phyloP scores from a whole-genome alignment of 805 yeast species.

The Pichia pseudocactophila region DNA sequence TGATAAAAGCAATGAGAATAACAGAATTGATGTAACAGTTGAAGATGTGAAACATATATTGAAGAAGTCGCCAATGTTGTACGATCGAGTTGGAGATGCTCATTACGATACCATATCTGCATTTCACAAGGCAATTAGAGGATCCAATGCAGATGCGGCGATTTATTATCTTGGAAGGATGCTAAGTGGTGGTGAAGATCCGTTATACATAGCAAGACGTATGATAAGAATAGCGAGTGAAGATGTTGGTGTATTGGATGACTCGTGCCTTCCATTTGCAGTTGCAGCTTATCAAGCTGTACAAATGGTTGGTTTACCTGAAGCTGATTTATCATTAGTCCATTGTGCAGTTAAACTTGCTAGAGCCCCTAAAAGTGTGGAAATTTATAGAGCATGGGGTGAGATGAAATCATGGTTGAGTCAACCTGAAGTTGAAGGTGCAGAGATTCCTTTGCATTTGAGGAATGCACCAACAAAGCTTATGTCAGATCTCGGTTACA shows the following conservation, averaged over 20 bases:
- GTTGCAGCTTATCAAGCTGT: slow-evolving; percentile 78
- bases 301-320: slow-evolving; percentile 90
- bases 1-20: neutral
- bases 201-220: slow-evolving; percentile 77
- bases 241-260: slow-evolving; percentile 83
- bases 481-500: slow-evolving; percentile 85
- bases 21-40: slow-evolving; percentile 29
- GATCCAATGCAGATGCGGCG: slow-evolving; percentile 84
- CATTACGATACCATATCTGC: slow-evolving; percentile 96
- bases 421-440: slow-evolving; percentile 50
- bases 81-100: slow-evolving; percentile 82
- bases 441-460: slow-evolving; percentile 71
- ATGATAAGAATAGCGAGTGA: slow-evolving; percentile 95
- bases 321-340: slow-evolving; percentile 79
- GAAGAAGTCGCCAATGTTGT: slow-evolving; percentile 47
- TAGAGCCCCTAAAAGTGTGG: slow-evolving; percentile 75
- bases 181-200: slow-evolving; percentile 93
- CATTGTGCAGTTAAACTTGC: slow-evolving; percentile 93
- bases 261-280: slow-evolving; percentile 77
- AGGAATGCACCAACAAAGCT: slow-evolving; percentile 91
- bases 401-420: slow-evolving; percentile 51
- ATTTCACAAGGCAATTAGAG: slow-evolving; percentile 87
- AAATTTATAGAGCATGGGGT: slow-evolving; percentile 74
- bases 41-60: slow-evolving; percentile 34
- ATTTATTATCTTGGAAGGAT: slow-evolving; percentile 78